Evolutionary conservation across 2,329 filamentous ascomycete species (phyloP).

Genomic region (Monosporascus cannonballus): DNA sequence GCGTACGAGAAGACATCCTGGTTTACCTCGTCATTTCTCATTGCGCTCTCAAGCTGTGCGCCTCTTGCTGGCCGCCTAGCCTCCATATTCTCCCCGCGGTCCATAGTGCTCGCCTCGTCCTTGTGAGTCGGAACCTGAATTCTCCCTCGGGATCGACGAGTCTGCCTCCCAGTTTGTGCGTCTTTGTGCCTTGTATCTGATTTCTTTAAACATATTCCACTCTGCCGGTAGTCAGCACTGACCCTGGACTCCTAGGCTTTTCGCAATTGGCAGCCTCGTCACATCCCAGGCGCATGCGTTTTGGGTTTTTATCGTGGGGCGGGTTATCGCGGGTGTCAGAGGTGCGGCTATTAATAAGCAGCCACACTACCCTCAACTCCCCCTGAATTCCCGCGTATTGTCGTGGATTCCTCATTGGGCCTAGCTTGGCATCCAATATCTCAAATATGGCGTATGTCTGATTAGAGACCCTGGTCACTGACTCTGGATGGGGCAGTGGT

Average conservation of each 20-base stretch:
- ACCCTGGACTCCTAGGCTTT: slow-evolving; percentile 17
- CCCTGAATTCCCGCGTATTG: not conserved
- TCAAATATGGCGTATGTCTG: not conserved
- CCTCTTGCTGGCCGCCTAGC: slow-evolving; percentile 68
- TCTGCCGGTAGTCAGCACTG: not conserved
- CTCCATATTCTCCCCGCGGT: slow-evolving; percentile 64
- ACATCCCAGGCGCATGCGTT: slow-evolving; percentile 56
- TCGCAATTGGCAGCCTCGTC: slow-evolving; percentile 59
- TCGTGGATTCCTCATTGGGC: too few species aligned
- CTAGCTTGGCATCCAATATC: too few species aligned
- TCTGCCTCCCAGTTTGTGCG: too few species aligned
- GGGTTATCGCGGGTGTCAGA: slow-evolving; percentile 62
- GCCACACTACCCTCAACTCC: not conserved
- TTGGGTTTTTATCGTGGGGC: slow-evolving; percentile 59
- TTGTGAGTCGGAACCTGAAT: slow-evolving; percentile 26
- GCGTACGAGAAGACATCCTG: slow-evolving; percentile 69
- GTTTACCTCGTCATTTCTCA: slow-evolving; percentile 74
- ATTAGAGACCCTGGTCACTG: not conserved
- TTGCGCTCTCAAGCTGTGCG: slow-evolving; percentile 54
- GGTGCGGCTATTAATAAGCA: slow-evolving; percentile 55
- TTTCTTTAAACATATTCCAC: not conserved
- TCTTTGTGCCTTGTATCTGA: not conserved
- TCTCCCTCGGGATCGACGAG: too few species aligned
- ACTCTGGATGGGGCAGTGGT: slow-evolving; percentile 39
- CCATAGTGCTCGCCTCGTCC: slow-evolving; percentile 58